Evolutionary conservation across 2,329 filamentous ascomycete genomes (phyloP), one percentile per base, ranked within the genome.

Genomic region (Grosmannia penicillata): DNA sequence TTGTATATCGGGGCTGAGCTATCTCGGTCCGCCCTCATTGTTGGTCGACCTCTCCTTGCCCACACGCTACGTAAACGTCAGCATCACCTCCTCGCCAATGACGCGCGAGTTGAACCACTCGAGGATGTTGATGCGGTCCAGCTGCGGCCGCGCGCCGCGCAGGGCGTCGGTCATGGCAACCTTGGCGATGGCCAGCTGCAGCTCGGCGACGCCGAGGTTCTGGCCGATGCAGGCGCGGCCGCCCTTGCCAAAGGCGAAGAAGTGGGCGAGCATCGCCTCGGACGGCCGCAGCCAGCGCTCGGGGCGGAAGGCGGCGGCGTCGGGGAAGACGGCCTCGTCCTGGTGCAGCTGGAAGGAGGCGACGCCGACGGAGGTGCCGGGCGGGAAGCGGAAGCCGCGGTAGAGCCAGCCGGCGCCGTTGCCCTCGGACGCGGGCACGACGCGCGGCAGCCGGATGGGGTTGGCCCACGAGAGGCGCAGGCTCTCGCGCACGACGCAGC

Each of bases 291-390:
- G 15, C 45, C 47, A 48, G 4, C 49, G 39, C 30, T 50, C 48
- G 3, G 48, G 50, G 5, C 15, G 22, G 27, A 49, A 49, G 11
- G 21, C 11, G 4, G 28, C n/a, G 5, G 47, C 30, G 4, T 50
- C 37, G 1, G 45, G 43, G 37, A 48, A 52, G 14, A 49, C 37
- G 5, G 15, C 15, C 9, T 44, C 36, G 22, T 51, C 42, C 33
- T 48, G 44, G 33, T 49, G 48, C 18, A 46, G 32, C 33, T 43
- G 33, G 22, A 43, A 43, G 0, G 49, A 43, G 7, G 47, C 37
- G 21, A 50, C 47, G n/a, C 47, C 44, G 2, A 53, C 51, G 0
- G 43, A 32, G 1, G 49, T 49, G n/a, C 45, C 45, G 8, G 48
- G 37, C 0, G 50, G 48, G 10, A 54, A 47, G 8, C 31, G 15